Percentiles rank a stretch among this genome's conserved stretches.
These are phyloP conservation scores for Spirogloea muscicola DNA, from an alignment of 139 green algal species.

Conservation along the genomic window DNA sequence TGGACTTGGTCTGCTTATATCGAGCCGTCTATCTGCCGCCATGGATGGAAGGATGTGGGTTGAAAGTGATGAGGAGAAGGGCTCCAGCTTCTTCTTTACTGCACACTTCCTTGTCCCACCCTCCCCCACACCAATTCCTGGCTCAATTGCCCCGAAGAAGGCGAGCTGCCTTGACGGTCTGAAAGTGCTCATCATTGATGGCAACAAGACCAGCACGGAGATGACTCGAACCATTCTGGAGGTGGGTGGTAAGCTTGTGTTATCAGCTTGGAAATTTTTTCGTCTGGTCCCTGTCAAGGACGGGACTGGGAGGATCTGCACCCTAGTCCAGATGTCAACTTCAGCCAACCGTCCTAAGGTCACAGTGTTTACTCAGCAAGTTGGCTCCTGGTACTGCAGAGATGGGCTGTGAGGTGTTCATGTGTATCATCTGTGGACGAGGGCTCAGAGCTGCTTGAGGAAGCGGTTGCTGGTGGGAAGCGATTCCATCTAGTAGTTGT, in stretches of 20 bases:
- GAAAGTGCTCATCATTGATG: conserved; percentile 1
- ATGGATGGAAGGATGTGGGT: conserved; percentile 40
- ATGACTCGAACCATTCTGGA: no score
- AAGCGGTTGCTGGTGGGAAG: neutral
- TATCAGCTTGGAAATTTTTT: no score
- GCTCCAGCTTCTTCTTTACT: conserved; percentile 24
- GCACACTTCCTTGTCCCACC: neutral
- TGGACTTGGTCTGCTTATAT: conserved; percentile 25
- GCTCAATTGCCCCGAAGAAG: neutral
- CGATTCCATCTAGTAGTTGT: conserved; percentile 11
- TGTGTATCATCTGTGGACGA: no score
- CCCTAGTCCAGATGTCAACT: no score
- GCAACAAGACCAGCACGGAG: neutral
- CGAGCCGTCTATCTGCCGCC: neutral
- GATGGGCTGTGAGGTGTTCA: no score
- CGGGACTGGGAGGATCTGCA: no score
- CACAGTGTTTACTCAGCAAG: no score
- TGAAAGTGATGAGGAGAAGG: conserved; percentile 23
- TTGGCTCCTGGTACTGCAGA: no score
- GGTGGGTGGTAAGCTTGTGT: no score
- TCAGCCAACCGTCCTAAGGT: no score
- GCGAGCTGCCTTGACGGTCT: neutral
- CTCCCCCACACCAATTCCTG: no score
- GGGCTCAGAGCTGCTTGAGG: neutral
- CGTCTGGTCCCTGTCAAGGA: no score